These are phyloP conservation scores for Penicillium sp. DNA, from an alignment of 2,329 filamentous ascomycete genomes.

Conservation along the genomic window DNA sequence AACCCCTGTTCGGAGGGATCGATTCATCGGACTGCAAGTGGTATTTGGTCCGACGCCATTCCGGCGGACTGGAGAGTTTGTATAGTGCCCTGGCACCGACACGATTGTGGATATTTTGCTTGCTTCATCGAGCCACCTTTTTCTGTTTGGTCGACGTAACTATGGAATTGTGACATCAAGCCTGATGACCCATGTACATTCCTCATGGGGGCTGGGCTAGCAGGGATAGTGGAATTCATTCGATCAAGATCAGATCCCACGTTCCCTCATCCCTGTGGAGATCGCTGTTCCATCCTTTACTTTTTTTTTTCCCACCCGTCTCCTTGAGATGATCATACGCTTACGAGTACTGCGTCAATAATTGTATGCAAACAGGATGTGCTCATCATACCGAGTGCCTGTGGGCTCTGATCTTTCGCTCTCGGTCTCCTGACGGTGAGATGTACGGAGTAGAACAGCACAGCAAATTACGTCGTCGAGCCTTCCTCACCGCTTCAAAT, in stretches of 20 bases:
- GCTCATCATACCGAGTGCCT: background rate
- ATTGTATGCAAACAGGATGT: background rate
- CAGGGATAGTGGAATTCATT: constrained; percentile 9
- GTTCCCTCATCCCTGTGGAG: constrained; percentile 17
- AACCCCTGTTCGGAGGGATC: constrained; percentile 10
- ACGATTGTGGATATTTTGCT: background rate
- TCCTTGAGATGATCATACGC: background rate
- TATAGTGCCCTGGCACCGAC: background rate
- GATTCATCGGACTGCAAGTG: background rate
- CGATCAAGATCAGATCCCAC: constrained; percentile 16
- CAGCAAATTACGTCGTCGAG: background rate
- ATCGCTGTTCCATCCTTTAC: constrained; percentile 1
- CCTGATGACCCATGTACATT: background rate
- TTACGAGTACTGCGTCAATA: background rate
- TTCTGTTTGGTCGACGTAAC: background rate
- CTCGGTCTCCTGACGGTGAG: background rate
- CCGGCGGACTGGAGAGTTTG: background rate
- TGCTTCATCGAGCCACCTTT: background rate
- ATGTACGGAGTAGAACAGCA: background rate
- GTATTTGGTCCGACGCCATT: background rate
- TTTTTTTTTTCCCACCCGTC: background rate
- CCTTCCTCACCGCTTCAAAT: background rate
- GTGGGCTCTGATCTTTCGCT: background rate
- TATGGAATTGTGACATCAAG: background rate
- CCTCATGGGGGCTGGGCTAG: constrained; percentile 15